phyloP scores from a whole-genome alignment of 805 yeast genomes.

The Lachancea sp. region DNA sequence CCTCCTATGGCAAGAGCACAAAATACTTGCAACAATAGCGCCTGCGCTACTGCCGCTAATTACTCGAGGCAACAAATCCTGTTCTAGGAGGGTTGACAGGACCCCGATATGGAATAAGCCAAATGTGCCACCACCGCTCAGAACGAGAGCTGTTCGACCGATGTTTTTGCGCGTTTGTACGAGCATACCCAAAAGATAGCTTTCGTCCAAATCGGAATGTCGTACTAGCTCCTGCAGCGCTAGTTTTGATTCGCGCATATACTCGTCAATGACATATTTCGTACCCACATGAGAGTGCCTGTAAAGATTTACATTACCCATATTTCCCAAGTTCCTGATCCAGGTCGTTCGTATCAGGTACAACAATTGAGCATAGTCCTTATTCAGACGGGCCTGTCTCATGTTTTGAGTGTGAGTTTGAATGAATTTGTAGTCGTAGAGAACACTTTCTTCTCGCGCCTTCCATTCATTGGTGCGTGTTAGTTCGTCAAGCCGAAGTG shows the following conservation, averaged over 20 bases:
- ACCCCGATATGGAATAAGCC: slow-evolving; percentile 94
- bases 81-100: slow-evolving; percentile 66
- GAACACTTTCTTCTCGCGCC: slow-evolving; percentile 45
- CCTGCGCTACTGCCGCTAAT: slow-evolving; percentile 96
- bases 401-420: slow-evolving; percentile 47
- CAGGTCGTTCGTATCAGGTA: slow-evolving; percentile 79
- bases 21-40: slow-evolving; percentile 83
- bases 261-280: slow-evolving; percentile 74
- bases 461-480: slow-evolving; percentile 73
- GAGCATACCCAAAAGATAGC: slow-evolving; percentile 67
- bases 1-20: slow-evolving; percentile 72
- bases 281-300: slow-evolving; percentile 81
- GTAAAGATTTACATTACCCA: slow-evolving; percentile 75
- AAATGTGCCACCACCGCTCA: slow-evolving; percentile 94
- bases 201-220: slow-evolving; percentile 47
- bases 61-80: slow-evolving; percentile 72
- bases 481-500: slow-evolving; percentile 57
- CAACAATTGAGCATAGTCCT: slow-evolving; percentile 55
- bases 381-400: slow-evolving; percentile 47
- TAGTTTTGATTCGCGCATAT: slow-evolving; percentile 68
- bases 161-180: slow-evolving; percentile 84
- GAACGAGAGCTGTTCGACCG: slow-evolving; percentile 90
- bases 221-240: slow-evolving; percentile 29
- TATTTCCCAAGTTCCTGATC: slow-evolving; percentile 78
- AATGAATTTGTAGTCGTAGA: slow-evolving; percentile 69